Evolutionary conservation across 441 rosid species (phyloP).

Genomic region (Capsella rubella): DNA sequence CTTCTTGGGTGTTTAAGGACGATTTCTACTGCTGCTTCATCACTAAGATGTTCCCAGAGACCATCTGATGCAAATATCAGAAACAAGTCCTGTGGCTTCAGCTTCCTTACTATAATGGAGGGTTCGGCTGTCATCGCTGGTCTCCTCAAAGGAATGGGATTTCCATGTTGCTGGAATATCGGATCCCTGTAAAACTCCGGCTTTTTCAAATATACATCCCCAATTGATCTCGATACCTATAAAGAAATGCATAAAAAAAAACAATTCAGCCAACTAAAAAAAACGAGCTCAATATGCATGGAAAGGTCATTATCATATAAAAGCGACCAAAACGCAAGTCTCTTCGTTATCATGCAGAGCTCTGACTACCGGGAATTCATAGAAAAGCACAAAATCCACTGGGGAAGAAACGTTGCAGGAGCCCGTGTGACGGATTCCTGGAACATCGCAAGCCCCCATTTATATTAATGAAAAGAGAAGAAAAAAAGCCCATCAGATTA

Average conservation of each 20-base stretch:
- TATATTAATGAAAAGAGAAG: conserved; percentile 9
- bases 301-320: conserved; percentile 16
- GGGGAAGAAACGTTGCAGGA: conserved; percentile 44
- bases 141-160: conserved; percentile 65
- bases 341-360: conserved; percentile 25
- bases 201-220: conserved; percentile 75
- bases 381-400: conserved; percentile 13
- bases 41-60: conserved; percentile 81
- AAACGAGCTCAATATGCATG: conserved; percentile 11
- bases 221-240: conserved; percentile 83
- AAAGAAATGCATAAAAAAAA: conserved; percentile 12
- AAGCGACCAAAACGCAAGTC: conserved; percentile 29
- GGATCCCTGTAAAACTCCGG: conserved; percentile 72
- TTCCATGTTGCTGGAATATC: conserved; percentile 59
- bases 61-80: conserved; percentile 86
- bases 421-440: conserved; percentile 52
- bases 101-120: conserved; percentile 59
- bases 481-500: conserved; percentile 2
- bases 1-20: conserved; percentile 68
- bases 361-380: conserved; percentile 25
- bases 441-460: conserved; percentile 46
- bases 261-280: conserved; percentile 3
- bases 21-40: conserved; percentile 73
- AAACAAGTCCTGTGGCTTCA: conserved; percentile 64
- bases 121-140: conserved; percentile 79